Base-by-base conservation (phyloP, 176 grass and related monocot species). In the Ananas comosus region DNA sequence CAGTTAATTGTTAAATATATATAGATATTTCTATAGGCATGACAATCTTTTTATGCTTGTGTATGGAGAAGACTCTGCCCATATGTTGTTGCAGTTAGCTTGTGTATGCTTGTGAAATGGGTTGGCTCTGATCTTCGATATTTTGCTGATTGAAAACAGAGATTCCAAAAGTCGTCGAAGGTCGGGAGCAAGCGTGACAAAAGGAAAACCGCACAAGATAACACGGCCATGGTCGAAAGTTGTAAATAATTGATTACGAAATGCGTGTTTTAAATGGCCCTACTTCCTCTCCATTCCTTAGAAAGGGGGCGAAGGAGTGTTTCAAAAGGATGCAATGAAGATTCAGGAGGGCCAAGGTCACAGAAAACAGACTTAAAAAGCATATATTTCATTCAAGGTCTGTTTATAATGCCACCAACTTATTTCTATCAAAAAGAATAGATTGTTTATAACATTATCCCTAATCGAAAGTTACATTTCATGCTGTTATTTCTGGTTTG, bases 151-250 rank as follows among this genome's bases (percentile, higher is more conserved):
- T 9, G 47, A 33, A 29, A 47, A 28, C 42, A 58, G 75, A 59
- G 51, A 11, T 49, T 59, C 17, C 65, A 58, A 23, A 69, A 27
- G 9, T 25, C 66, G 22, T 68, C 13, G 29, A 48, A 2, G 17
- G 49, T 19, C 16, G 16, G 64, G 22, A 18, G 51, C 13, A 68
- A 77, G 33, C 53, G 53, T 18, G 75, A 77, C 65, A 68, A 76
- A 59, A 76, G 51, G 33, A 76, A 76, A 68, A 76, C 10, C 17
- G 51, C 21, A 64, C 65, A 50, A 48, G 65, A 49, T 11, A 76
- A 8, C 17, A 67, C 48, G 29, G 58, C 54, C n/a, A 51, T 28
- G 11, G 56, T 63, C 23, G 71, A 49, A 67, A 54, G 8, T 65
- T 47, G 73, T 66, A 65, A 53, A 19, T 29, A 53, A 53, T 42